A percentile compares a stretch with the other conserved stretches of the same genome.
These are phyloP conservation scores for Cutaneotrichosporon sp. DNA, from an alignment of 1,284 basidiomycete genomes.

Conservation along the genomic window DNA sequence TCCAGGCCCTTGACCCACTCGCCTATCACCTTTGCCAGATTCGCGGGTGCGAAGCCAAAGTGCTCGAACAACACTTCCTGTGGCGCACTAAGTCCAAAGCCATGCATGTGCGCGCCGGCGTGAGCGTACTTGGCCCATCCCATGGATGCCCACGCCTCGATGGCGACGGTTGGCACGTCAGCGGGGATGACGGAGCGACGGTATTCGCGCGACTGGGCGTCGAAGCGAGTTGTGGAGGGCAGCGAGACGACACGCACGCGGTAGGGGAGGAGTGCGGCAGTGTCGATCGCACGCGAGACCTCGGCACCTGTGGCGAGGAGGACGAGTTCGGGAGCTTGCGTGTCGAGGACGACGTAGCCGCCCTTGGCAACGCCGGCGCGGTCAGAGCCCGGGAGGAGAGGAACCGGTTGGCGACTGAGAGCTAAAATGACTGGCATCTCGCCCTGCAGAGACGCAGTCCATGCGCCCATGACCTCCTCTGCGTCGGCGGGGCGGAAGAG, in stretches of 20 bases:
- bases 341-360: conserved; percentile 26
- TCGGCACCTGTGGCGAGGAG: conserved; percentile 34
- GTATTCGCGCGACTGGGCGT: conserved; percentile 28
- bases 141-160: conserved; percentile 29
- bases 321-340: conserved; percentile 17
- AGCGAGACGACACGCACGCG: conserved; percentile 32
- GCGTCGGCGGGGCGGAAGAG: conserved; percentile 34
- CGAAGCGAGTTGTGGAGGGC: conserved; percentile 28
- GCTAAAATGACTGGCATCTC: conserved; percentile 24
- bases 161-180: conserved; percentile 25
- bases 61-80: conserved; percentile 27
- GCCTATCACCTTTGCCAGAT: conserved; percentile 25
- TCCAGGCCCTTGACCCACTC: conserved; percentile 15
- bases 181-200: conserved; percentile 23
- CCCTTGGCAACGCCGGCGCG: conserved; percentile 25
- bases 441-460: conserved; percentile 23
- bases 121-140: conserved; percentile 36
- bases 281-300: conserved; percentile 30
- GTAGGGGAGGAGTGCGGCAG: conserved; percentile 23
- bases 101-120: conserved; percentile 26
- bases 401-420: conserved; percentile 28
- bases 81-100: conserved; percentile 31
- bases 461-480: conserved; percentile 35
- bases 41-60: conserved; percentile 30
- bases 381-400: conserved; percentile 24